Evolutionary conservation across 176 grass and related monocot species (phyloP).

Genomic region (Musa troglodytarum): DNA sequence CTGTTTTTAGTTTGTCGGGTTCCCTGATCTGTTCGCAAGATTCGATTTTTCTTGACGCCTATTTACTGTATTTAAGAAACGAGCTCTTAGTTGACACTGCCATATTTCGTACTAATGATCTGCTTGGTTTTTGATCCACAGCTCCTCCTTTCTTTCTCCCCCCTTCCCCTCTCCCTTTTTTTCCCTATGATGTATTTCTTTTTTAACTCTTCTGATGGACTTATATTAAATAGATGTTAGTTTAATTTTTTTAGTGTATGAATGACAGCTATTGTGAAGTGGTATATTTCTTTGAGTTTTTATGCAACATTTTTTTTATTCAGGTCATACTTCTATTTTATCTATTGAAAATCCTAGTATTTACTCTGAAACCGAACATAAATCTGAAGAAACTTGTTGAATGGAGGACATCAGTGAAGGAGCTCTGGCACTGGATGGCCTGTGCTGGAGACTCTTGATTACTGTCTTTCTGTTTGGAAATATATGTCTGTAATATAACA

Average conservation of each 20-base stretch:
- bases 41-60: not conserved
- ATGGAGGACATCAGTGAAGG: not conserved
- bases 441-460: not conserved
- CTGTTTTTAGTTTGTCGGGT: not conserved
- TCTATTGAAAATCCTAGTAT: not conserved
- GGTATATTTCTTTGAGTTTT: not conserved
- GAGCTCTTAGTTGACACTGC: not conserved
- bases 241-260: not conserved
- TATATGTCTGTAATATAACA: not conserved
- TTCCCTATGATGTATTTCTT: not conserved
- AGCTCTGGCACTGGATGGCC: not conserved
- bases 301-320: not conserved
- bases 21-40: not conserved
- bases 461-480: not conserved
- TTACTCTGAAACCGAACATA: not conserved
- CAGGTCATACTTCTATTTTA: not conserved
- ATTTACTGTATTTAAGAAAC: not conserved
- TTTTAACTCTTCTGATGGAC: not conserved
- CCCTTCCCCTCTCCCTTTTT: not conserved
- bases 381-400: not conserved
- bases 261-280: not conserved
- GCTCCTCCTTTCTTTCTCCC: not conserved
- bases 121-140: not conserved
- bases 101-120: not conserved
- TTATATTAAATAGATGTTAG: not conserved